Conservation (phyloP, 2,329 filamentous ascomycete species). For the Seiridium cupressi region DNA sequence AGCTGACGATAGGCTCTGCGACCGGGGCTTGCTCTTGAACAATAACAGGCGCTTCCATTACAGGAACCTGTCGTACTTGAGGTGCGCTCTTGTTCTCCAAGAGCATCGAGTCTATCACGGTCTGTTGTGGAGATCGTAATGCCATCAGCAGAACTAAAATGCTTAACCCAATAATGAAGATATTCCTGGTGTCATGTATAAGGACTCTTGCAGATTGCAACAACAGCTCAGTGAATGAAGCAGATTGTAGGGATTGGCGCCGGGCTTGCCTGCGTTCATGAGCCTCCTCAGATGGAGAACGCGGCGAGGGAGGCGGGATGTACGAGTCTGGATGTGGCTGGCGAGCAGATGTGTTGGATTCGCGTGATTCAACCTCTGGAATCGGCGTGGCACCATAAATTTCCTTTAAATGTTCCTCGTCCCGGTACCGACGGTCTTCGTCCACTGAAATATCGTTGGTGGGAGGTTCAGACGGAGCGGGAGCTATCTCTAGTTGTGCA, state of each 20-base stretch:
- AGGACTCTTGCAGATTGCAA: slow-evolving; percentile 52
- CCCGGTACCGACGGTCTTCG: slow-evolving; percentile 9
- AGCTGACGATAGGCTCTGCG: neutral
- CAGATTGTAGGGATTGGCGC: slow-evolving; percentile 33
- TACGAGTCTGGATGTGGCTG: slow-evolving; percentile 20
- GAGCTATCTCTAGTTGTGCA: slow-evolving; percentile 26
- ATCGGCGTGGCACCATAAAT: slow-evolving; percentile 7
- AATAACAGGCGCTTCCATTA: slow-evolving; percentile 9
- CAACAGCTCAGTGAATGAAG: slow-evolving; percentile 53
- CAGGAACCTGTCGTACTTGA: slow-evolving; percentile 18
- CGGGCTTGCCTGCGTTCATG: slow-evolving; percentile 29
- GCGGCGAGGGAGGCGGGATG: slow-evolving; percentile 21
- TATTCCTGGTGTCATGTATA: slow-evolving; percentile 57
- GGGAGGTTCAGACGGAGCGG: slow-evolving; percentile 14
- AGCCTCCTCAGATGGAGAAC: slow-evolving; percentile 23
- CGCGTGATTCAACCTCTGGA: slow-evolving; percentile 5
- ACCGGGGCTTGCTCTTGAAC: slow-evolving; percentile 7
- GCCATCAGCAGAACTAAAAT: slow-evolving; percentile 53
- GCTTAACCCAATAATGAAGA: slow-evolving; percentile 54
- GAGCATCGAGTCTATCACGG: slow-evolving; percentile 27
- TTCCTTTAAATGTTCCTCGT: slow-evolving; percentile 13
- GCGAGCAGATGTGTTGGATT: slow-evolving; percentile 8
- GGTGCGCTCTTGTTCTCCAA: slow-evolving; percentile 21
- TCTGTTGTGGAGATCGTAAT: slow-evolving; percentile 28
- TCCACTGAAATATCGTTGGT: slow-evolving; percentile 6